These are phyloP conservation scores for Madurella mycetomatis DNA, from an alignment of 2,329 filamentous ascomycete genomes.

Conservation along the genomic window DNA sequence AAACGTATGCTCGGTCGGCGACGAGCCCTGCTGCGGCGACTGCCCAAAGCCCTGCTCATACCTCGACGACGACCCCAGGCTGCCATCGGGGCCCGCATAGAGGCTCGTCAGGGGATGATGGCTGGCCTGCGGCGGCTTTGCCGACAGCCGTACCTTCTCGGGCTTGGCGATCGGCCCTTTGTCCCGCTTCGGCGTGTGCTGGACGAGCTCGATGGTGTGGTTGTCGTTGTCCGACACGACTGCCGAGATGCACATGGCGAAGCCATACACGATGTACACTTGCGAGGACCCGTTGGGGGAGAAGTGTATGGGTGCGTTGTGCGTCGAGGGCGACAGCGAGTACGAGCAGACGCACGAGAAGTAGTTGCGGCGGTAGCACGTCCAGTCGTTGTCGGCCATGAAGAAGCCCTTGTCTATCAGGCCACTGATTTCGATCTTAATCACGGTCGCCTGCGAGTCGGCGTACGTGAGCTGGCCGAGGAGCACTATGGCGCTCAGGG, in stretches of 20 bases:
- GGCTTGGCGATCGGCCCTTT: constrained; percentile 78
- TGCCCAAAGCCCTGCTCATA: constrained; percentile 44
- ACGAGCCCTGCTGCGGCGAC: constrained; percentile 33
- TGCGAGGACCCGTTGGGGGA: constrained; percentile 47
- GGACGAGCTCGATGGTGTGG: constrained; percentile 77
- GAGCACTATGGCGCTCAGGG: constrained; percentile 46
- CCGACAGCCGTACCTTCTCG: constrained; percentile 61
- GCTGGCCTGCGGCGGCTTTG: constrained; percentile 54
- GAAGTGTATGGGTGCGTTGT: constrained; percentile 47
- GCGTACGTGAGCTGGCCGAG: constrained; percentile 59
- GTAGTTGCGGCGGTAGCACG: constrained; percentile 88
- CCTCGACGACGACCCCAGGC: constrained; percentile 32
- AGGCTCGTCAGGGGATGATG: constrained; percentile 40
- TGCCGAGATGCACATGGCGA: constrained; percentile 81
- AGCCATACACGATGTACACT: constrained; percentile 63
- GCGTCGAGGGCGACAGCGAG: constrained; percentile 53
- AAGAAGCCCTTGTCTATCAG: constrained; percentile 91
- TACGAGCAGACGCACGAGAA: constrained; percentile 82
- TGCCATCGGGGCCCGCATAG: constrained; percentile 38
- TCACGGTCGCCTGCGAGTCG: constrained; percentile 45
- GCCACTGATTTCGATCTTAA: constrained; percentile 71
- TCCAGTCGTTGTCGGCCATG: constrained; percentile 75
- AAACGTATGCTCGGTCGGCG: constrained; percentile 60
- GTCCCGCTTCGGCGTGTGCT: constrained; percentile 88
- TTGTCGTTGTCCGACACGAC: constrained; percentile 71